Evolutionary conservation across 176 grass and related monocot species (phyloP).

Genomic region (Luzula sylvatica): DNA sequence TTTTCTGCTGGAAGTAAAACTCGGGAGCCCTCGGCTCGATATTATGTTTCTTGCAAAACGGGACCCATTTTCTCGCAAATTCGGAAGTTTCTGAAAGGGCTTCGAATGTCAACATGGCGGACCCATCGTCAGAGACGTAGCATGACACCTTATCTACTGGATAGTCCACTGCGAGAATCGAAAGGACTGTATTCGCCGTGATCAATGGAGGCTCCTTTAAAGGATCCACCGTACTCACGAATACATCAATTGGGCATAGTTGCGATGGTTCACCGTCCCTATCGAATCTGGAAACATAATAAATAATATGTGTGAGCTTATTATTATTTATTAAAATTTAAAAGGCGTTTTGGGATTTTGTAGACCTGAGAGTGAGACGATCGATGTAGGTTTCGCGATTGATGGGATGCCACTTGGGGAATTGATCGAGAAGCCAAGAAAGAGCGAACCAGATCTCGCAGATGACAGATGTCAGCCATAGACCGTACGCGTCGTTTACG

Average conservation of each 20-base stretch:
- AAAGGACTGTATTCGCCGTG: slow-evolving; percentile 81
- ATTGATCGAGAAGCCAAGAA: slow-evolving; percentile 96
- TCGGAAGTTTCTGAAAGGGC: slow-evolving; percentile 74
- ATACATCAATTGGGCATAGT: slow-evolving; percentile 74
- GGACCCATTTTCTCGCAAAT: slow-evolving; percentile 92
- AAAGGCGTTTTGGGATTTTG: too few species aligned
- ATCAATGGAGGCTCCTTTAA: slow-evolving; percentile 80
- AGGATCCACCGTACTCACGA: slow-evolving; percentile 91
- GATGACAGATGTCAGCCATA: slow-evolving; percentile 93
- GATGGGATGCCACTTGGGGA: slow-evolving; percentile 86
- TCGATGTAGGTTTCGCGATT: slow-evolving; percentile 90
- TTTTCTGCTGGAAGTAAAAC: slow-evolving; percentile 97
- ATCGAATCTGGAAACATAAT: slow-evolving; percentile 50
- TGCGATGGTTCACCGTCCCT: slow-evolving; percentile 86
- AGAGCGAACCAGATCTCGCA: slow-evolving; percentile 95
- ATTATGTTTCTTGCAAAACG: slow-evolving; percentile 81
- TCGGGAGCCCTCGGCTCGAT: slow-evolving; percentile 93
- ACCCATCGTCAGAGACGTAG: slow-evolving; percentile 97
- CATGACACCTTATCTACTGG: slow-evolving; percentile 95
- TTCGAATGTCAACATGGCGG: slow-evolving; percentile 93
- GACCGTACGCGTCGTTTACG: slow-evolving; percentile 66
- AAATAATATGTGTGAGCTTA: too few species aligned
- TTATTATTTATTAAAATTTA: too few species aligned
- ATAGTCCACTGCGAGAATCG: slow-evolving; percentile 81
- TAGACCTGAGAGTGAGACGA: slow-evolving; percentile 83